These are phyloP conservation scores for Carpinus fangiana DNA, from an alignment of 306 rosid species.

Conservation along the genomic window DNA sequence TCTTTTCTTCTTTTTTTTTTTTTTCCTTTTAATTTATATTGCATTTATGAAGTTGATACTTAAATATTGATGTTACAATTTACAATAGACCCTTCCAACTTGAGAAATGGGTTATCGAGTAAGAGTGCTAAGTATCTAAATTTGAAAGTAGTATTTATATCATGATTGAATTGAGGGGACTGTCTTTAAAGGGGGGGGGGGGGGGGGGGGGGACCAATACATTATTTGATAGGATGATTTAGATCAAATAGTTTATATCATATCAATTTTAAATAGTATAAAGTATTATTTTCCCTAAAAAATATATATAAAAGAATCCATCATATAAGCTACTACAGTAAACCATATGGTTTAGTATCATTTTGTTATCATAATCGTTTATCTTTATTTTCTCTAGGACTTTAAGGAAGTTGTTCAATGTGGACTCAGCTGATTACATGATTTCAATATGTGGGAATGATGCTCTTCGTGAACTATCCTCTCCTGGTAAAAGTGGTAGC, in stretches of 20 bases:
- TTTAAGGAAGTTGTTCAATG: conserved; percentile 84
- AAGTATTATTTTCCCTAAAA: not conserved
- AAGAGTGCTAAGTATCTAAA: not conserved
- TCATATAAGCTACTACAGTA: not conserved
- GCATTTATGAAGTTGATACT: not conserved
- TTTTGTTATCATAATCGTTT: not conserved
- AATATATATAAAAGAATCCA: not conserved
- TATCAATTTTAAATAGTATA: not conserved
- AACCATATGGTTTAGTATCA: not conserved
- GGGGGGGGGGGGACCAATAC: not conserved
- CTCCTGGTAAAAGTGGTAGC: conserved; percentile 98
- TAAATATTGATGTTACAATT: too few relatives aligned
- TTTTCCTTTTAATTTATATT: not conserved
- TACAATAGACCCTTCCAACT: not conserved
- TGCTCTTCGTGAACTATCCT: conserved; percentile 88
- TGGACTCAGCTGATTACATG: conserved; percentile 98
- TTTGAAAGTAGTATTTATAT: not conserved
- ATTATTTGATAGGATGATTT: not conserved
- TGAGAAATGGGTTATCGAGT: not conserved
- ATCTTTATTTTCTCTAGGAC: conserved; percentile 50
- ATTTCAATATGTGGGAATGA: conserved; percentile 85
- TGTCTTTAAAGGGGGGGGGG: not conserved
- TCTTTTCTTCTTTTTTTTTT: conserved; percentile 10
- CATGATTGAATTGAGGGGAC: not conserved
- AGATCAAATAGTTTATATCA: not conserved